phyloP scores from a whole-genome alignment of 2,329 filamentous ascomycete genomes.

The Fusarium sp. region DNA sequence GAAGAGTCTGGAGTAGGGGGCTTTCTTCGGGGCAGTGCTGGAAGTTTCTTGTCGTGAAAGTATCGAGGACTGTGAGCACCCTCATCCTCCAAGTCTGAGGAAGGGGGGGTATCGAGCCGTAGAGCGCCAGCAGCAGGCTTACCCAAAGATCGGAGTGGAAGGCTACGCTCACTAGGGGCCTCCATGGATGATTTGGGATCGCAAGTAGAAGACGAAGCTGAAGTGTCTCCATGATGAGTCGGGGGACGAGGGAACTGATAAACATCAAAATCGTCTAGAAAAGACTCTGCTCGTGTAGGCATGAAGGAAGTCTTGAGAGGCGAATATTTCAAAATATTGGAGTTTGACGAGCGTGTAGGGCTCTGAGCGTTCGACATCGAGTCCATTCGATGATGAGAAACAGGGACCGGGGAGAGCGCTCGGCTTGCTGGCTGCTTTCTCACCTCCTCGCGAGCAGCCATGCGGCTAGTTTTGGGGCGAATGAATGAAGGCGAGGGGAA shows the following conservation, averaged over 20 bases:
- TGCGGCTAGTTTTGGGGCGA: slow-evolving; percentile 63
- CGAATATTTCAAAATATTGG: slow-evolving; percentile 30
- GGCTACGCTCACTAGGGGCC: slow-evolving; percentile 41
- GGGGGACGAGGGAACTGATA: slow-evolving; percentile 54
- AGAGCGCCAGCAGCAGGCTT: slow-evolving; percentile 34
- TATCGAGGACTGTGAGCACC: slow-evolving; percentile 20
- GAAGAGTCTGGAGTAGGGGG: slow-evolving; percentile 51
- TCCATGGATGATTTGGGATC: slow-evolving; percentile 39
- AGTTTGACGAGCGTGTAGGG: slow-evolving; percentile 23
- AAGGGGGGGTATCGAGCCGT: slow-evolving; percentile 50
- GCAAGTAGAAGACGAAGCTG: slow-evolving; percentile 40
- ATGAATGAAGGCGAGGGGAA: slow-evolving; percentile 67
- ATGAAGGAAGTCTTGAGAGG: slow-evolving; percentile 46
- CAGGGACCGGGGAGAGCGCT: slow-evolving; percentile 45
- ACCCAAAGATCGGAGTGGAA: slow-evolving; percentile 42
- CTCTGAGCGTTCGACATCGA: slow-evolving; percentile 25
- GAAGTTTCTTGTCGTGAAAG: slow-evolving; percentile 47
- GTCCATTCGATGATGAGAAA: slow-evolving; percentile 32
- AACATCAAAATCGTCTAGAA: slow-evolving; percentile 49
- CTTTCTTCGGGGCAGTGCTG: slow-evolving; percentile 39
- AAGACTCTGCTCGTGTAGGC: slow-evolving; percentile 34
- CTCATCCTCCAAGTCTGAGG: slow-evolving; percentile 51
- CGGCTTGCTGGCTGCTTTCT: slow-evolving; percentile 46
- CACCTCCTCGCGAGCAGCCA: slow-evolving; percentile 66
- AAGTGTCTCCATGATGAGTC: slow-evolving; percentile 42